Evolutionary conservation across 1,139 yeast genomes (phyloP).

Genomic region (Geotrichum europaeum): DNA sequence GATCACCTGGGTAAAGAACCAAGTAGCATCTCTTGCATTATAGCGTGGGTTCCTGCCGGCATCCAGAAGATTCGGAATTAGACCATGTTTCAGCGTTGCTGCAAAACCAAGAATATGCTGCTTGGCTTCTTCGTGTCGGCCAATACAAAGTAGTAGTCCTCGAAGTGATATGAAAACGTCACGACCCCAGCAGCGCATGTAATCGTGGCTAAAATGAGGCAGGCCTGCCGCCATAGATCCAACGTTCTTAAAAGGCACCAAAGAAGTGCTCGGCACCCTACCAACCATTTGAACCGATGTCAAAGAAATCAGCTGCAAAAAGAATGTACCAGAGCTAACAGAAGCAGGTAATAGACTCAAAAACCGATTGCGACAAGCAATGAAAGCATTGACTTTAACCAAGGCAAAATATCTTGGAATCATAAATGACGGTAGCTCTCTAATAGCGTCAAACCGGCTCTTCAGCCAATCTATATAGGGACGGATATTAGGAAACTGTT

Average conservation of each 20-base stretch:
- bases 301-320: conserved; percentile 73
- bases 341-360: conserved; percentile 49
- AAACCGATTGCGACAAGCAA: conserved; percentile 67
- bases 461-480: conserved; percentile 64
- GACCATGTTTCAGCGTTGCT: conserved; percentile 86
- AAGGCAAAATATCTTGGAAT: conserved; percentile 84
- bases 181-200: conserved; percentile 98
- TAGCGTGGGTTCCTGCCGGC: conserved; percentile 92
- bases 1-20: conserved; percentile 85
- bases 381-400: conserved; percentile 72
- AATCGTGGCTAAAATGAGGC: conserved; percentile 85
- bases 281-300: conserved; percentile 89
- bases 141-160: conserved; percentile 74
- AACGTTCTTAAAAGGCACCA: conserved; percentile 52
- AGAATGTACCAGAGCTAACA: conserved; percentile 58
- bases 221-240: conserved; percentile 93
- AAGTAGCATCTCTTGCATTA: conserved; percentile 94
- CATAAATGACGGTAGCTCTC: conserved; percentile 66
- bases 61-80: conserved; percentile 87
- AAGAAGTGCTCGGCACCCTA: conserved; percentile 63
- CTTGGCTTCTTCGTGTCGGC: conserved; percentile 72
- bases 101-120: conserved; percentile 83
- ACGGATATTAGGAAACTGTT: conserved; percentile 42
- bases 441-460: conserved; percentile 58
- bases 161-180: conserved; percentile 86